A percentile compares a stretch with the other conserved stretches of the same genome.
These are phyloP conservation scores for Aspergillus sojae DNA, from an alignment of 2,329 filamentous ascomycete species.

Conservation along the genomic window DNA sequence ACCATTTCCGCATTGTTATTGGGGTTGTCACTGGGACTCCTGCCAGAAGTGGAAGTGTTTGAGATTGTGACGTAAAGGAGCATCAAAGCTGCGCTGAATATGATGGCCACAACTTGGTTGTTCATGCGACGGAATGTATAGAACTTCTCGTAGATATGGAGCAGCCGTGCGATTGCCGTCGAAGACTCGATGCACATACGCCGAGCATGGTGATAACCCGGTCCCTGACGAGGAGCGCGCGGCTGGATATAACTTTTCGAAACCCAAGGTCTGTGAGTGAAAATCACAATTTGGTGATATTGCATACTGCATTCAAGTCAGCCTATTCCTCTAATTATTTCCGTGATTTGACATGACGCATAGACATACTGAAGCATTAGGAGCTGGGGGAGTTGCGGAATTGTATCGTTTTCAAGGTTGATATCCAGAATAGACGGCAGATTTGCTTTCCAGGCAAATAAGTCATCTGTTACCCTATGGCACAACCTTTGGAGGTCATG, in stretches of 20 bases:
- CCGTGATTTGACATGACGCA: not conserved
- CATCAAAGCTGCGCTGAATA: constrained; percentile 48
- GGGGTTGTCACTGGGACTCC: constrained; percentile 22
- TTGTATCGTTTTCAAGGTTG: constrained; percentile 33
- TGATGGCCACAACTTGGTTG: constrained; percentile 48
- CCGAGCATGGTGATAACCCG: constrained; percentile 47
- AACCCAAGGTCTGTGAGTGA: constrained; percentile 49
- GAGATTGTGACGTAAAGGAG: constrained; percentile 43
- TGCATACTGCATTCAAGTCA: constrained; percentile 37
- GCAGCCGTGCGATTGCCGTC: constrained; percentile 42
- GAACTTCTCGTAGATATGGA: constrained; percentile 44
- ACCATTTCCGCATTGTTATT: constrained; percentile 36
- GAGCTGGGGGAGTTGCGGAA: constrained; percentile 43
- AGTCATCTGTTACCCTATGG: constrained; percentile 18
- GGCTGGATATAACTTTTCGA: constrained; percentile 48
- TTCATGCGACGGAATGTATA: constrained; percentile 49
- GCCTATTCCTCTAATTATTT: not conserved
- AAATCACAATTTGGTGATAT: constrained; percentile 49
- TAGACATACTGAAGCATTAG: constrained; percentile 43
- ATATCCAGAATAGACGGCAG: constrained; percentile 42
- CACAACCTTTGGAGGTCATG: constrained; percentile 42
- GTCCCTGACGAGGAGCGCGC: constrained; percentile 43
- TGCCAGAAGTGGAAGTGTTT: constrained; percentile 29
- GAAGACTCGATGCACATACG: constrained; percentile 48
- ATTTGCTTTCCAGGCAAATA: constrained; percentile 39